Conservation (phyloP, 805 yeast genomes). For the Metschnikowia lochheadii region DNA sequence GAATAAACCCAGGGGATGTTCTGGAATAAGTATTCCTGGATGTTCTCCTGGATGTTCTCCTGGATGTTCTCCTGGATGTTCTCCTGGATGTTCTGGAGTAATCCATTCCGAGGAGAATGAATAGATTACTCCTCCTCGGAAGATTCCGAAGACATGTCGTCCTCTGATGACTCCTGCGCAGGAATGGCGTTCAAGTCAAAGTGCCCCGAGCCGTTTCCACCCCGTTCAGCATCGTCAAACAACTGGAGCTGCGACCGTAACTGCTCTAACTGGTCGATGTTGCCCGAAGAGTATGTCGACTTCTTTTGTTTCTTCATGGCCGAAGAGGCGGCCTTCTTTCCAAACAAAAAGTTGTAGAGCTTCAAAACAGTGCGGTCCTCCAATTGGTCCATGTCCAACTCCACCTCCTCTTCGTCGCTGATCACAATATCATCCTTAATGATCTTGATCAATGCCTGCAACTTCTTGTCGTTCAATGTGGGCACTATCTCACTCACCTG, state of each 20-base stretch:
- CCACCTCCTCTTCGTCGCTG: conserved; percentile 82
- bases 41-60: too few relatives aligned
- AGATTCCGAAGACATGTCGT: conserved; percentile 52
- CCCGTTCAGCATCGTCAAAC: conserved; percentile 33
- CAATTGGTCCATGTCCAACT: conserved; percentile 89
- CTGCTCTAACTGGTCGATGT: conserved; percentile 59
- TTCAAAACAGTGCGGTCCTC: conserved; percentile 80
- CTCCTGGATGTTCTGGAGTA: too few relatives aligned
- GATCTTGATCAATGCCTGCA: conserved; percentile 78
- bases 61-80: too few relatives aligned
- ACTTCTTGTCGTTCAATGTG: conserved; percentile 69
- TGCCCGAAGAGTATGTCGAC: conserved; percentile 27
- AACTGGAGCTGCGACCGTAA: conserved; percentile 48
- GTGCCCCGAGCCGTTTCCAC: conserved; percentile 20
- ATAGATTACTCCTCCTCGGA: conserved; percentile 61
- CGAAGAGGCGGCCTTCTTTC: conserved; percentile 34
- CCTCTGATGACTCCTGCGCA: conserved; percentile 45
- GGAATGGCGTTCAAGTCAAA: conserved; percentile 35
- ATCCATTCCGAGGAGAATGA: too few relatives aligned
- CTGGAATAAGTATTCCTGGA: too few relatives aligned
- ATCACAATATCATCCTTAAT: conserved; percentile 64
- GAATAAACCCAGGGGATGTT: too few relatives aligned
- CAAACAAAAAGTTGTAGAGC: conserved; percentile 73
- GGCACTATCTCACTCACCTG: conserved; percentile 85
- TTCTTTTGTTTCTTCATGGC: conserved; percentile 45